phyloP scores from a whole-genome alignment of 345 rosid species.

The Psidium friedrichsthalianum region DNA sequence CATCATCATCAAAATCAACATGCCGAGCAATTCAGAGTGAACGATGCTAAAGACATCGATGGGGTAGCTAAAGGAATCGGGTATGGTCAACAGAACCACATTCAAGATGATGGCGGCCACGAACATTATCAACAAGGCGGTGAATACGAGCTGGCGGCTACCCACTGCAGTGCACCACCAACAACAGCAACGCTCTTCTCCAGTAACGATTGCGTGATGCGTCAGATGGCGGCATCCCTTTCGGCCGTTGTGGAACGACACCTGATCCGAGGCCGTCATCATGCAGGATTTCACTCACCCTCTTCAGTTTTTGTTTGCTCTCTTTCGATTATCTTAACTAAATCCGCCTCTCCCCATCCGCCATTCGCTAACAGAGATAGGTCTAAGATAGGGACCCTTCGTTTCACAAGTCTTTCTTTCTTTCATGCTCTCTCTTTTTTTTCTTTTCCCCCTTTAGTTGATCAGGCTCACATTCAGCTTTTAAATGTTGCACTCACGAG shows the following conservation, averaged over 20 bases:
- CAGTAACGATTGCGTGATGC: not conserved
- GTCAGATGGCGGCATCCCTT: not conserved
- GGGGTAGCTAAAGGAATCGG: not conserved
- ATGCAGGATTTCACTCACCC: not conserved
- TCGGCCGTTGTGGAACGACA: not conserved
- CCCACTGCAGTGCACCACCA: not conserved
- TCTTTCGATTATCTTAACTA: not conserved
- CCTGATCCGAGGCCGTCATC: not conserved
- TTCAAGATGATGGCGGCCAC: not conserved
- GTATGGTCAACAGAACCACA: not conserved
- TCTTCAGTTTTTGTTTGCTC: not conserved
- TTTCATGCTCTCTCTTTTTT: not conserved
- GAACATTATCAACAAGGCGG: not conserved
- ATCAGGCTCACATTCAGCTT: slow-evolving; percentile 2
- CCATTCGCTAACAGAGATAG: not conserved
- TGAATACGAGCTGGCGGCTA: not conserved
- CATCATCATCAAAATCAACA: not conserved
- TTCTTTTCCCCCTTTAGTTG: not conserved
- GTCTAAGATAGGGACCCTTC: not conserved
- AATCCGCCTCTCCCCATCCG: not conserved
- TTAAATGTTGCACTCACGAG: not conserved
- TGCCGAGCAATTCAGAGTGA: not conserved
- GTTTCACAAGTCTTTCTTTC: not conserved
- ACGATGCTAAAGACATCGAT: not conserved
- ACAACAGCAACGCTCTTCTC: not conserved